Conservation (phyloP, 2,329 filamentous ascomycete species). For the Calonectria multiphialidica region DNA sequence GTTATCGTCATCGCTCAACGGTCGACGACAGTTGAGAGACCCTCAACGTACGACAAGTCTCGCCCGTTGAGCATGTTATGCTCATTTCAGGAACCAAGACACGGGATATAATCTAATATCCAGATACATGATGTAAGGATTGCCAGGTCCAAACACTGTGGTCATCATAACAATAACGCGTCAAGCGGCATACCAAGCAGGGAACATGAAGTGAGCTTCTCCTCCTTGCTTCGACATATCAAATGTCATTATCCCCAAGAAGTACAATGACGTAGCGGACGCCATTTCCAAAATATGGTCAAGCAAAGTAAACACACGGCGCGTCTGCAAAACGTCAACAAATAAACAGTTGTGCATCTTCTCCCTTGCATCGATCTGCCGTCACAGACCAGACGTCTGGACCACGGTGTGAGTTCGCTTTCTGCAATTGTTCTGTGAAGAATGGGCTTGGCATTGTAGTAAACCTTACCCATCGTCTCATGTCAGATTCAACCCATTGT, state of each 20-base stretch:
- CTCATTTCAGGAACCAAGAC: slow-evolving; percentile 13
- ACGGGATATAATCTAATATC: neutral
- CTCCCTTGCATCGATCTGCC: neutral
- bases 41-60: neutral
- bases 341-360: neutral
- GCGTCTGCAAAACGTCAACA: neutral
- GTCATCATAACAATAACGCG: neutral
- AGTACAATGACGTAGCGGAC: neutral
- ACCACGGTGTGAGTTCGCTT: too few species aligned
- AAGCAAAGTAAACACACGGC: neutral
- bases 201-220: neutral
- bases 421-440: neutral
- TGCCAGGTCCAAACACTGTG: neutral
- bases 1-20: neutral
- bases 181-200: neutral
- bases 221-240: neutral
- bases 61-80: neutral
- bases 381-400: neutral
- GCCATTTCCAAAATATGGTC: neutral
- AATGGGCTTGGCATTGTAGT: neutral
- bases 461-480: neutral
- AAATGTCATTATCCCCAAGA: neutral
- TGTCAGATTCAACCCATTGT: neutral
- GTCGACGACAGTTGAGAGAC: neutral
- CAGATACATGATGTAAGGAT: neutral